Evolutionary conservation across 2,329 filamentous ascomycete genomes (phyloP).

Genomic region (Scortechinia acanthostroma): DNA sequence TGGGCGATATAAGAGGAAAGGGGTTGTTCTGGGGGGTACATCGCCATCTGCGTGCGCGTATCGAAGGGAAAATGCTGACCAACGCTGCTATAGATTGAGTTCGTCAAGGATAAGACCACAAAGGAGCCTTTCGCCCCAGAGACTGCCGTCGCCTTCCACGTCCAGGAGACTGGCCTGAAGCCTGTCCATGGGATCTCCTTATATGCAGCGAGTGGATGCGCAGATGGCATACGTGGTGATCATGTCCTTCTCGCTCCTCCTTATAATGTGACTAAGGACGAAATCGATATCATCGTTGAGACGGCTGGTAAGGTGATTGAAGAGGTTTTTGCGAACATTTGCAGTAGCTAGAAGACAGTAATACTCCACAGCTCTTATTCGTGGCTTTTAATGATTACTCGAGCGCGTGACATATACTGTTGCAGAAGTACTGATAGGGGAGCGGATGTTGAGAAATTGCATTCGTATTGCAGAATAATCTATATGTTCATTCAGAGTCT

Average conservation of each 20-base stretch:
- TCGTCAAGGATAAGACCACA: not conserved
- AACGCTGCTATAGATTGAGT: not conserved
- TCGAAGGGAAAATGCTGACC: not conserved
- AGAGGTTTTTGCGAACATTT: not conserved
- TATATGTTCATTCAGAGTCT: no score
- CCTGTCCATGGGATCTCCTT: not conserved
- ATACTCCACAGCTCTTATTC: no score
- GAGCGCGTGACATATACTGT: no score
- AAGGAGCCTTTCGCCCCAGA: not conserved
- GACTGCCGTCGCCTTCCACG: not conserved
- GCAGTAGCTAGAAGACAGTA: no score
- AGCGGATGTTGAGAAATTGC: no score
- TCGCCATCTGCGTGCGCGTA: not conserved
- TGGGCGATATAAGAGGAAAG: slow-evolving; percentile 53
- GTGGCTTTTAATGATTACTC: no score
- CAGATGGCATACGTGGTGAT: not conserved
- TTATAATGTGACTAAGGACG: not conserved
- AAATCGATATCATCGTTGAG: not conserved
- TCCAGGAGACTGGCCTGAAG: not conserved
- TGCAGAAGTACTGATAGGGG: no score
- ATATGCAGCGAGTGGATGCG: not conserved
- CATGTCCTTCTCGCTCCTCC: slow-evolving; percentile 1
- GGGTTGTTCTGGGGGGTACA: slow-evolving; percentile 43
- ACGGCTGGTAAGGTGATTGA: not conserved
- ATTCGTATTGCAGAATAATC: no score